Evolutionary conservation across 208 protist species (phyloP), one percentile per base, ranked within the genome.

Genomic region (Crithidia bombi): DNA sequence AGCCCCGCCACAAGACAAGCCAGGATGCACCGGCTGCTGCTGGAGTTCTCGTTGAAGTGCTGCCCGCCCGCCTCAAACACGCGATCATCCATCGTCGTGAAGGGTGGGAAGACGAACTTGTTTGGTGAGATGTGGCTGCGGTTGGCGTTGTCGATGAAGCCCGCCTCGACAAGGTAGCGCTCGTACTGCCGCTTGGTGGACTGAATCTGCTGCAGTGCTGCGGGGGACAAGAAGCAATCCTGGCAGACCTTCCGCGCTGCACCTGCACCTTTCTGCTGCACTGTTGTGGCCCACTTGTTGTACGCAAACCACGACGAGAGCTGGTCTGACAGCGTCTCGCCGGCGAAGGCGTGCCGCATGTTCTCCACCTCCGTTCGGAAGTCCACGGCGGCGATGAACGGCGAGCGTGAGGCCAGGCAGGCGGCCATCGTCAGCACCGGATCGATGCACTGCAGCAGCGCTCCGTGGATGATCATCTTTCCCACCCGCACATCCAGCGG

Each of bases 341-440:
- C 81, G 7, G 85, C 73, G 65, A 96, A 87, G 47, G 84, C 86
- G 21, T 77, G 66, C 7, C 95, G 84, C 52, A 96, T 86, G 26
- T 69, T 79, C 56, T 93, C 81, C 33, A 97, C 94, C 75, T 97
- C 90, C 1, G 77, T 75, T 25, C 89, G 85, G 78, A 97, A 87
- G 47, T 99, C 96, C 5, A 97, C 75, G 23, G 96, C 83, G 11
- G 89, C 77, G 23, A 98, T 51, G 73, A 99, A 98, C 12, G 96
- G 96, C 55, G 85, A 88, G 21, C 94, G 92, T 11, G 88, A 76
- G 19, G 84, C 77, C 4, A 97, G 76, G 66, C 86, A 91, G 0
- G 98, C 98, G 10, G 97, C 97, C 64, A 99, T 98, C 14, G 97
- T 99, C 32, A 99, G 77, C 23, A 98, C 89, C 9, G 97, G 97